Conservation (phyloP, 768 basidiomycete genomes). For the Suillus variegatus region DNA sequence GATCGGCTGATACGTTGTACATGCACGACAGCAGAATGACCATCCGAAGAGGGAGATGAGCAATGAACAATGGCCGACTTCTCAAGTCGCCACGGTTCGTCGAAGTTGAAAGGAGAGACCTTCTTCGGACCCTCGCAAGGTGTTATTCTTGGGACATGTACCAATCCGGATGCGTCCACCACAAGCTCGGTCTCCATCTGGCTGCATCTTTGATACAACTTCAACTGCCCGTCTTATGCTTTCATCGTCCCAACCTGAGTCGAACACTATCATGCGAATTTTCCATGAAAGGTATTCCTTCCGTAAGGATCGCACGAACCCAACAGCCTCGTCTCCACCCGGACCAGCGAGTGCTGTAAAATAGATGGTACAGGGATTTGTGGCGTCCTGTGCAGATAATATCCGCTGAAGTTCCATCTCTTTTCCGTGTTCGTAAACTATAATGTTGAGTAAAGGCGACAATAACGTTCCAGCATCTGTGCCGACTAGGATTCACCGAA, state of each 20-base stretch:
- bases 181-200: no score
- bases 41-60: no score
- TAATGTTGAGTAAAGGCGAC: neutral
- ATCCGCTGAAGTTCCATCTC: neutral
- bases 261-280: constrained; percentile 31
- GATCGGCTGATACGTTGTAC: no score
- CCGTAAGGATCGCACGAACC: constrained; percentile 31
- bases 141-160: no score
- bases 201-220: no score
- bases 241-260: constrained; percentile 4
- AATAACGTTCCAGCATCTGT: neutral
- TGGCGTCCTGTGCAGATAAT: constrained; percentile 7
- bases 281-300: constrained; percentile 34
- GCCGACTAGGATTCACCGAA: neutral
- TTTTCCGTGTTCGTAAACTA: neutral
- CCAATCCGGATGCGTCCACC: no score
- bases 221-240: neutral
- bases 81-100: no score
- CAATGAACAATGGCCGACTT: no score
- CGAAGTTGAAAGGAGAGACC: no score
- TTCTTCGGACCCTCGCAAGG: no score
- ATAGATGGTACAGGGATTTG: constrained; percentile 25
- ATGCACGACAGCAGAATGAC: no score
- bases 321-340: constrained; percentile 33
- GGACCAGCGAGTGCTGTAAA: constrained; percentile 28